Base-by-base conservation (phyloP, 2,329 filamentous ascomycete genomes). In the Colletotrichum sp. region DNA sequence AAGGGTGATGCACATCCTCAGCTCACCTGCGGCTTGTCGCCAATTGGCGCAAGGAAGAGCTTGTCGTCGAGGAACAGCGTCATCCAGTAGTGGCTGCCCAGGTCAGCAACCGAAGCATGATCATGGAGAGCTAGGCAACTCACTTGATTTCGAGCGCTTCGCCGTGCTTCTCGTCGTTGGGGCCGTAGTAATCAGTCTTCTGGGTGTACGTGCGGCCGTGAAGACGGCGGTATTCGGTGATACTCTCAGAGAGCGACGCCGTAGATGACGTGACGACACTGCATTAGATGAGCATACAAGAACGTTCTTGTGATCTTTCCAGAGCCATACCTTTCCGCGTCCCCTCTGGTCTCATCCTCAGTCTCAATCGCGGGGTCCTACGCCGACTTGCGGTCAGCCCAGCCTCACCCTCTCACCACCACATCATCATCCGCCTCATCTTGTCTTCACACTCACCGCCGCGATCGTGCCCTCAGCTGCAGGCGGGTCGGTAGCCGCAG, bases 161-260 rank as follows among this genome's bases (percentile, higher is more conserved):
- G 59, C 79, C 79, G 18, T 81, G 80, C 57, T 65, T 68, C 26
- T 81, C 80, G 39, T 81, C 80, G 62, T 81, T 81, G 26, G 80
- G 80, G 8, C 79, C 80, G 78, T 80, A 81, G 71, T 81, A 81
- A 26, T 81, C 80, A 1, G 71, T 73, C 55, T 59, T 62, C 8
- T 73, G 63, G 0, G 63, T 66, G 26, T 66, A 66, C 5, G 49
- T 68, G 18, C 66, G 66, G 28, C 49, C 66, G 13, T 72, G 70
- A 5, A 65, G 30, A 6, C 64, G 70, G 26, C 70, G 63, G 52
- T 66, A 49, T 8, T 60, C 49, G 18, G 18, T 57, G 62, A 68
- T 59, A 10, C 44, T 68, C 28, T 68, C 66, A 13, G 16, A 28
- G 10, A 65, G 8, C 36, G 15, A 72, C 4, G 55, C 6, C 8